These are phyloP conservation scores for Backusella parvicylindrica DNA, from an alignment of 192 early-diverging fungal genomes.

Conservation along the genomic window DNA sequence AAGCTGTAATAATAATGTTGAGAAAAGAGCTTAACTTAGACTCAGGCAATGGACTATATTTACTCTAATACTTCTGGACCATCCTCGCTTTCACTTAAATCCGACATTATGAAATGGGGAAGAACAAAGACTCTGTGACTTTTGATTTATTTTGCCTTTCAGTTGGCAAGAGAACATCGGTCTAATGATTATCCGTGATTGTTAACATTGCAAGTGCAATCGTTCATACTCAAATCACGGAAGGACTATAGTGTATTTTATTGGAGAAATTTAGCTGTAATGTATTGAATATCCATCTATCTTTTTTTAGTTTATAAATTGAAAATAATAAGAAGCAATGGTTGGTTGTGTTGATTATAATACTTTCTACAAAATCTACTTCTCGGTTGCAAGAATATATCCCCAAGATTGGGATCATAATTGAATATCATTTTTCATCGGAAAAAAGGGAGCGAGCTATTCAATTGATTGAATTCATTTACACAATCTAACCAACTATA, in stretches of 20 bases:
- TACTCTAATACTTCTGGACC: not conserved
- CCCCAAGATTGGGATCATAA: too few species aligned
- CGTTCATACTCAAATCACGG: too few species aligned
- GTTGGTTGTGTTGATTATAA: too few species aligned
- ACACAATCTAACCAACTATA: not conserved
- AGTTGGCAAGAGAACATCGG: not conserved
- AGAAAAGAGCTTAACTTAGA: not conserved
- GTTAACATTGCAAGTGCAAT: not conserved
- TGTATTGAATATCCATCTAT: too few species aligned
- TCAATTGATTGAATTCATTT: not conserved
- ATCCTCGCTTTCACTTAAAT: not conserved
- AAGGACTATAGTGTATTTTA: not conserved
- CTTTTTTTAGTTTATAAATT: too few species aligned
- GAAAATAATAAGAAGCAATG: too few species aligned
- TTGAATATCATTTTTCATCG: not conserved
- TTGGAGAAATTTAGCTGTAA: not conserved
- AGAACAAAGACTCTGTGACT: not conserved
- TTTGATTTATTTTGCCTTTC: not conserved
- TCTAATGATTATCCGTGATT: not conserved
- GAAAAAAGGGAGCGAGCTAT: not conserved
- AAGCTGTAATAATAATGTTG: not conserved
- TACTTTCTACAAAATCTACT: too few species aligned
- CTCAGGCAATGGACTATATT: not conserved
- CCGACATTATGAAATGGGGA: not conserved
- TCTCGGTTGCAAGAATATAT: too few species aligned